Base-by-base conservation (phyloP, 306 rosid genomes). In the Styphnolobium japonicum region DNA sequence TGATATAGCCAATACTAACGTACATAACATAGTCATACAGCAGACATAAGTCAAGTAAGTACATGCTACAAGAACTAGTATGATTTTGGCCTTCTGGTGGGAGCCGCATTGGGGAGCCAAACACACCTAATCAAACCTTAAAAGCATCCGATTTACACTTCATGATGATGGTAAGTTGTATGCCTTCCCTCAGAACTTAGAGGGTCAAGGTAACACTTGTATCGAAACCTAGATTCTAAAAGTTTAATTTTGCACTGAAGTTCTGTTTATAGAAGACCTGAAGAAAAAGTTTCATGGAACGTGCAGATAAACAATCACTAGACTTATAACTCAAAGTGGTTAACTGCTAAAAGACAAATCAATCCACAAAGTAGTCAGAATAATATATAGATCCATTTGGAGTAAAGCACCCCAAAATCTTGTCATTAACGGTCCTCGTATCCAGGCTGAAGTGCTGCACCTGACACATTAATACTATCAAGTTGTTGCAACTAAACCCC, bases 331-430 rank as follows among this genome's bases (percentile, higher is more conserved):
- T 34, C 18, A 33, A 66, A 37, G 79, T 40, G 19, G 68, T 31
- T 42, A 18, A 15, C 42, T 27, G 15, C 43, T 29, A 48, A 31
- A 14, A 29, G 75, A 16, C 61, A 68, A 60, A 16, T 36, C 45
- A 53, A 22, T 5, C 46, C 33, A 42, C 29, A 22, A n/a, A 7
- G 68, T 40, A 10, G 46, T 34, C 36, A 61, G 33, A 53, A 71
- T 57, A 31, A 48, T 56, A 68, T 70, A 31, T 29, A 76, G 53
- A 49, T 39, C 64, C 46, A 55, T n/a, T 36, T 7, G 29, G 34
- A 46, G 43, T 15, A 22, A 79, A 79, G 53, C 72, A 70, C 55
- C 66, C 56, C 42, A 72, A 48, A 55, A 63, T 39, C 23, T 14
- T 27, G 49, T 73, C 39, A 66, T 25, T 39, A 52, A 46, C 14